Evolutionary conservation across 345 rosid genomes (phyloP).

Genomic region (Gossypium australe): DNA sequence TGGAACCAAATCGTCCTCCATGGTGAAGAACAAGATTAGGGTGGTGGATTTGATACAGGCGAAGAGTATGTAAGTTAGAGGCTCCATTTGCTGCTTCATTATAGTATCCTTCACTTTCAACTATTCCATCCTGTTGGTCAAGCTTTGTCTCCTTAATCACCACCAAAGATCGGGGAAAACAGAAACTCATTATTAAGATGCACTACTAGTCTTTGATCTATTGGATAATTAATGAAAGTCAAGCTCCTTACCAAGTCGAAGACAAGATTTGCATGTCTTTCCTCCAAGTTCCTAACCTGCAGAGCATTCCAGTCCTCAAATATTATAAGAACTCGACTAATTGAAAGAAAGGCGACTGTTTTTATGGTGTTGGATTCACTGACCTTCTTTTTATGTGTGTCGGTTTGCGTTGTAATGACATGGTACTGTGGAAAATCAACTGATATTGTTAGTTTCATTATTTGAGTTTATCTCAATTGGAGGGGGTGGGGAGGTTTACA

Average conservation of each 20-base stretch:
- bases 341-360: neutral
- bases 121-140: constrained; percentile 29
- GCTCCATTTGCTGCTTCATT: constrained; percentile 32
- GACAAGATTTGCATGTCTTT: constrained; percentile 36
- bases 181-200: neutral
- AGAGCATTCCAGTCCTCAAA: neutral
- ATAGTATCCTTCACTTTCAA: constrained; percentile 36
- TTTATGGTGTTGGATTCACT: neutral
- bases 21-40: constrained; percentile 15
- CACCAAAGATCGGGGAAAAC: neutral
- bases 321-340: neutral
- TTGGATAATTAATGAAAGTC: neutral
- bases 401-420: constrained; percentile 42
- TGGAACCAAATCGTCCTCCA: constrained; percentile 7
- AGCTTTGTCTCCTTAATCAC: constrained; percentile 32
- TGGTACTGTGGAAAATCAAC: constrained; percentile 31
- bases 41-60: constrained; percentile 27
- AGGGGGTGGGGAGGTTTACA: no score
- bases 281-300: constrained; percentile 38
- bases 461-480: neutral
- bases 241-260: constrained; percentile 28
- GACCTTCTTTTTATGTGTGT: constrained; percentile 48
- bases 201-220: neutral
- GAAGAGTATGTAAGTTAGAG: constrained; percentile 27
- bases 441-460: neutral